Percentiles rank a stretch among this genome's conserved stretches.
Conservation (phyloP, 352 stramenopile genomes). For the Aphanomyces invadans region DNA sequence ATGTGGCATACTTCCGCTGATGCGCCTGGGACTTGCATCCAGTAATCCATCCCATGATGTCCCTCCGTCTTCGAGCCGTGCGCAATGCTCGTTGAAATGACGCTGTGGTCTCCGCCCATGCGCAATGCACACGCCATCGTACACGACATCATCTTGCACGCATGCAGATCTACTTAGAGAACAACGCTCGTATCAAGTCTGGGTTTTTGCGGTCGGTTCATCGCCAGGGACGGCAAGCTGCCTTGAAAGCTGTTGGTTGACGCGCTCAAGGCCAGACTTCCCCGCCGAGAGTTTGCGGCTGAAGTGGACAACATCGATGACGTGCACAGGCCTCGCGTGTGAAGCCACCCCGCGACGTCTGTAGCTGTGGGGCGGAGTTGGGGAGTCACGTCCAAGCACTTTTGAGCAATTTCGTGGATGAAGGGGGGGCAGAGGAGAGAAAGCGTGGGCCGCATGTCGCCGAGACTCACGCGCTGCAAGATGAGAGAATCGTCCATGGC, state of each 20-base stretch:
- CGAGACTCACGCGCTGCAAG: conserved; percentile 17
- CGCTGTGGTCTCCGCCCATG: too few species aligned
- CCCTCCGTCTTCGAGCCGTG: too few species aligned
- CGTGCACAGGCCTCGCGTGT: neutral
- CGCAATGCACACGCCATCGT: too few species aligned
- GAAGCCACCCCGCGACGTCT: neutral
- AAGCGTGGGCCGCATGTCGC: conserved; percentile 14
- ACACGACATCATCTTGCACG: neutral
- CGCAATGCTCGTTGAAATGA: too few species aligned
- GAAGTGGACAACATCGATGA: neutral
- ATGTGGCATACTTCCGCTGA: too few species aligned
- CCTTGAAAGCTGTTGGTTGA: neutral
- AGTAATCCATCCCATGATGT: too few species aligned
- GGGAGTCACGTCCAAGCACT: conserved; percentile 2
- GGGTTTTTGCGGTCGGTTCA: too few species aligned
- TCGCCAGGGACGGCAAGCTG: neutral
- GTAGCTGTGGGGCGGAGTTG: neutral
- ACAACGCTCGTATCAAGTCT: too few species aligned
- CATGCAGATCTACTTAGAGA: too few species aligned
- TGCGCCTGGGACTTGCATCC: too few species aligned
- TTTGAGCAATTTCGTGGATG: conserved; percentile 10
- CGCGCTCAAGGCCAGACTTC: neutral
- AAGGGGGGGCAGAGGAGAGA: conserved; percentile 17
- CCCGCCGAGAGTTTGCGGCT: neutral
- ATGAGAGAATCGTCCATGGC: conserved; percentile 10